Conservation (phyloP, 2,329 filamentous ascomycete genomes). For the Pyrenochaeta sp. region DNA sequence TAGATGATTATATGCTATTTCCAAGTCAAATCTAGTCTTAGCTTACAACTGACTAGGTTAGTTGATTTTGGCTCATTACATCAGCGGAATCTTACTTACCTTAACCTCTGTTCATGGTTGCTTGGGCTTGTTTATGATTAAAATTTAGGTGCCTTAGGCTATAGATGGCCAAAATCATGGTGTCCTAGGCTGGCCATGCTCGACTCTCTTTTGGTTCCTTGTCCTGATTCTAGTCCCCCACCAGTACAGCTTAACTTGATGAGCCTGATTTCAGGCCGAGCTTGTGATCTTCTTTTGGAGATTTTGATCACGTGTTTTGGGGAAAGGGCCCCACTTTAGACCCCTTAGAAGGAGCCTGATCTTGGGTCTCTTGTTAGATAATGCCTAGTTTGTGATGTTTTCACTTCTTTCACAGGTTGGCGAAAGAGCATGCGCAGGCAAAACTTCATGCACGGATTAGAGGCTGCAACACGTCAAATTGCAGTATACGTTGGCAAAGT, state of each 20-base stretch:
- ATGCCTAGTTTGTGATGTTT: background rate
- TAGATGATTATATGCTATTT: too few species aligned
- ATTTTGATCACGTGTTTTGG: background rate
- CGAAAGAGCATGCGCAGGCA: background rate
- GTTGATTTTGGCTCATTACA: background rate
- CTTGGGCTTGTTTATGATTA: background rate
- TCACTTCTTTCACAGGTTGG: constrained; percentile 2
- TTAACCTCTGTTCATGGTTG: background rate
- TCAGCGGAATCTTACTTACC: background rate
- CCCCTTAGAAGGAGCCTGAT: background rate
- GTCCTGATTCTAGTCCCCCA: background rate
- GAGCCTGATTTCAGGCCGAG: background rate
- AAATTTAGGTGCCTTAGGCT: background rate
- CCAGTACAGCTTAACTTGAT: background rate
- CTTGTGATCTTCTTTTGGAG: background rate
- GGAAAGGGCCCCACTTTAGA: background rate
- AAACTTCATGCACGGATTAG: background rate
- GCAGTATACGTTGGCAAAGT: background rate
- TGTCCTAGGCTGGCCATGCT: background rate
- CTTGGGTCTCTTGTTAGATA: constrained; percentile 1
- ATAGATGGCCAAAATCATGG: background rate
- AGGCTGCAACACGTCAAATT: background rate
- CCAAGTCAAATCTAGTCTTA: background rate
- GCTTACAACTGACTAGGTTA: background rate
- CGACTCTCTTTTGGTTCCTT: background rate